Evolutionary conservation across 2,329 filamentous ascomycete species (phyloP).

Genomic region (Beauveria rudraprayagi): DNA sequence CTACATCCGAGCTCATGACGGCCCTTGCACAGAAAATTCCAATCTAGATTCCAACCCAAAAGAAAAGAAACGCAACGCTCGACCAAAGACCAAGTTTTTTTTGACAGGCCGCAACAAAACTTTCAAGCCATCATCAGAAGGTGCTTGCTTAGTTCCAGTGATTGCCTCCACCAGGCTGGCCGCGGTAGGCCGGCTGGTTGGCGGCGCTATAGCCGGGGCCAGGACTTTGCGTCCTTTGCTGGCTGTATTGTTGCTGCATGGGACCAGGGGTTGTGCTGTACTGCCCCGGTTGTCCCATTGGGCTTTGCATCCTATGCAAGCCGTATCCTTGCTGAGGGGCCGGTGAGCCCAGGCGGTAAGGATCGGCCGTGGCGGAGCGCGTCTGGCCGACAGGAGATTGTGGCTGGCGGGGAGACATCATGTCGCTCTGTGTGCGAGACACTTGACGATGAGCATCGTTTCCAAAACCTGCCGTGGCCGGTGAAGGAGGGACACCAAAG

Average conservation of each 20-base stretch:
- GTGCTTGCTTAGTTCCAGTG: neutral
- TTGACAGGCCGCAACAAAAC: neutral
- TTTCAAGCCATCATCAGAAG: neutral
- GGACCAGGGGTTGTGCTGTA: constrained; percentile 4
- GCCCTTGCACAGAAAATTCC: neutral
- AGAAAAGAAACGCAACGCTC: neutral
- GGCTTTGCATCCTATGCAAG: constrained; percentile 10
- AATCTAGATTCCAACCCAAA: constrained; percentile 3
- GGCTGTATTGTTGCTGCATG: constrained; percentile 8
- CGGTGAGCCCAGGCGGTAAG: constrained; percentile 14
- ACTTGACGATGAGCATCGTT: neutral
- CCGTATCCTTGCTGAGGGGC: constrained; percentile 13
- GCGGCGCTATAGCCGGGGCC: constrained; percentile 2
- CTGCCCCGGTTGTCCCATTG: constrained; percentile 10
- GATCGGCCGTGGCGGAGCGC: constrained; percentile 8
- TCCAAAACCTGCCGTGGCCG: neutral
- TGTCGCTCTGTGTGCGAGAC: constrained; percentile 10
- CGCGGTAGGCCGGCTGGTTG: constrained; percentile 6
- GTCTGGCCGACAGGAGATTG: neutral
- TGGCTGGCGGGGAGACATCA: neutral
- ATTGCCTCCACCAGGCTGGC: constrained; percentile 1
- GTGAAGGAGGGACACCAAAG: constrained; percentile 7
- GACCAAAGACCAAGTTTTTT: neutral
- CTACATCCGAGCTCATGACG: constrained; percentile 6
- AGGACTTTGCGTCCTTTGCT: constrained; percentile 9